phyloP scores from a whole-genome alignment of 2,329 filamentous ascomycete genomes.

The Scopulariopsis brevicaulis region DNA sequence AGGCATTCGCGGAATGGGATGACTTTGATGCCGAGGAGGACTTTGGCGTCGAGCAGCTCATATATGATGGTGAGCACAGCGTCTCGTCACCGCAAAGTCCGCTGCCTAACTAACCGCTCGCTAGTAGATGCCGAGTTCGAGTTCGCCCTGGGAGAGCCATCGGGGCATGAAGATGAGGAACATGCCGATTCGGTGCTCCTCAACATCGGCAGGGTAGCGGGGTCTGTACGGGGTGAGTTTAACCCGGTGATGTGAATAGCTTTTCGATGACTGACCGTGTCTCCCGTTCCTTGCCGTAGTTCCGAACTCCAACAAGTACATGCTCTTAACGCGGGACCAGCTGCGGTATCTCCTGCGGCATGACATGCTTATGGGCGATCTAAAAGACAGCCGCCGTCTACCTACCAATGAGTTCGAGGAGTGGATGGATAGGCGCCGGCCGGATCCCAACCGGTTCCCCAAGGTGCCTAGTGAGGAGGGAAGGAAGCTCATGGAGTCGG shows the following conservation, averaged over 20 bases:
- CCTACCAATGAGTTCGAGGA: neutral
- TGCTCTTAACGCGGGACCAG: neutral
- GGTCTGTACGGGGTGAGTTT: neutral
- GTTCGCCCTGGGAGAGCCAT: neutral
- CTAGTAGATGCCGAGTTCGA: neutral
- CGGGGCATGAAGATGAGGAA: neutral
- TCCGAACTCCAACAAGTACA: neutral
- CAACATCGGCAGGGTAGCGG: neutral
- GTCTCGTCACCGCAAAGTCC: neutral
- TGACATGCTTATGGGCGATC: neutral
- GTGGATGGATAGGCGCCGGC: conserved; percentile 1
- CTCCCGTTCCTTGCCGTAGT: neutral
- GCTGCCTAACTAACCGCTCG: neutral
- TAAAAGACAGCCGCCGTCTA: neutral
- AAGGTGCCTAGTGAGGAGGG: conserved; percentile 75
- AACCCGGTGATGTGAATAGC: neutral
- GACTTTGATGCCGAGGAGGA: conserved; percentile 14
- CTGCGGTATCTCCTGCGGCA: neutral
- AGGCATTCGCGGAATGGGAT: conserved; percentile 9
- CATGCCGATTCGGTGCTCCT: neutral
- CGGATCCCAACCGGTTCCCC: conserved; percentile 57
- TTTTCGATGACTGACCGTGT: neutral
- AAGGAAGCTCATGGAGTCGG: conserved; percentile 67
- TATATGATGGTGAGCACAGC: neutral
- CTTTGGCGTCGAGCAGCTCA: conserved; percentile 3